A percentile compares a stretch with the other conserved stretches of the same genome.
These are phyloP conservation scores for Cornus suecica DNA, from an alignment of 148 eudicot genomes.

Conservation along the genomic window DNA sequence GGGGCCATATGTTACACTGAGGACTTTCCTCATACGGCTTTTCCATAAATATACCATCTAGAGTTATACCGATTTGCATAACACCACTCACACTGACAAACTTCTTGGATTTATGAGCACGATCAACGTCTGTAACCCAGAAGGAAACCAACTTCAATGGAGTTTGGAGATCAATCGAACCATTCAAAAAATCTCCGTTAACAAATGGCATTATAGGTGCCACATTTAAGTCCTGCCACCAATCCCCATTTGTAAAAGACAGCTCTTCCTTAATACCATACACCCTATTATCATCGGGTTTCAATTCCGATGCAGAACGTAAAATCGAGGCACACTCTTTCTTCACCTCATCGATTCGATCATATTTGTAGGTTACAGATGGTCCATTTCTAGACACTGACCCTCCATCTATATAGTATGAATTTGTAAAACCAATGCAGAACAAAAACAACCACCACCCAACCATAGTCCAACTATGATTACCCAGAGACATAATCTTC, in stretches of 20 bases:
- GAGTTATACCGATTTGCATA: conserved; percentile 53
- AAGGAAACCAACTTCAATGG: conserved; percentile 56
- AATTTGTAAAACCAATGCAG: conserved; percentile 27
- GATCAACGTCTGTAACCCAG: conserved; percentile 61
- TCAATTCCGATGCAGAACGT: conserved; percentile 43
- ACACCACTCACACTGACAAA: conserved; percentile 59
- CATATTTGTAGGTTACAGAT: conserved; percentile 38
- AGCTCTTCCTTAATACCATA: conserved; percentile 47
- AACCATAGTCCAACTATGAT: conserved; percentile 18
- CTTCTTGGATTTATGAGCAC: conserved; percentile 36
- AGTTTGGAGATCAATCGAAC: conserved; percentile 19
- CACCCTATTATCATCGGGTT: conserved; percentile 39
- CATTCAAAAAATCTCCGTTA: conserved; percentile 25
- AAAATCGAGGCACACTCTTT: conserved; percentile 51
- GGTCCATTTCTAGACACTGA: conserved; percentile 16
- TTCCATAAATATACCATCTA: conserved; percentile 34
- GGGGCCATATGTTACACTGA: conserved; percentile 51
- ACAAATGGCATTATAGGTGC: conserved; percentile 79
- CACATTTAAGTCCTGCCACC: conserved; percentile 58
- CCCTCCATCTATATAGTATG: conserved; percentile 19
- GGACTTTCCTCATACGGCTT: conserved; percentile 25
- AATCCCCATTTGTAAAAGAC: conserved; percentile 80
- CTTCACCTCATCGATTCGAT: conserved; percentile 62
- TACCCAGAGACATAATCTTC: neutral
- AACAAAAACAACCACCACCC: conserved; percentile 34